Evolutionary conservation across 257 asterid species (phyloP).

Genomic region (Euphrasia confusa): DNA sequence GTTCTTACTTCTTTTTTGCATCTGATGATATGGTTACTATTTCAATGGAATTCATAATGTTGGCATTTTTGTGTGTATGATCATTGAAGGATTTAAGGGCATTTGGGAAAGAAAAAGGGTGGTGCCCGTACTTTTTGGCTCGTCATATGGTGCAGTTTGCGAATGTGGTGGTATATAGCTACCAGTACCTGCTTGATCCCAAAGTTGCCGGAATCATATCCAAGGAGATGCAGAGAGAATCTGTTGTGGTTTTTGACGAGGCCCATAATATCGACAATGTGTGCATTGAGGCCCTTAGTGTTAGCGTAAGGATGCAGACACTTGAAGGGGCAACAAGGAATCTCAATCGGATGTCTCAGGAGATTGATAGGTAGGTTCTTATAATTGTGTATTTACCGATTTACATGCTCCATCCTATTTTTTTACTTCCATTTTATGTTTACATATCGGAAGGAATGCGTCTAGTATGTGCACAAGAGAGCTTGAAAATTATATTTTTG

Average conservation of each 20-base stretch:
- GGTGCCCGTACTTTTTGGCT: slow-evolving; percentile 95
- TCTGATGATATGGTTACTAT: slow-evolving; percentile 5
- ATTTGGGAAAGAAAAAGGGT: slow-evolving; percentile 80
- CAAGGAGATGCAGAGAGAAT: slow-evolving; percentile 95
- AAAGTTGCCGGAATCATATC: slow-evolving; percentile 97
- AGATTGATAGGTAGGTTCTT: slow-evolving; percentile 75
- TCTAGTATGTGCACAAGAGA: background rate
- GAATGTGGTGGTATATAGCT: slow-evolving; percentile 92
- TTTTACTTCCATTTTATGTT: background rate
- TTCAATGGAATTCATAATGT: slow-evolving; percentile 3
- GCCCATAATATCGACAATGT: slow-evolving; percentile 98
- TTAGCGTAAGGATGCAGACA: slow-evolving; percentile 88
- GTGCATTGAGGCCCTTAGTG: slow-evolving; percentile 96
- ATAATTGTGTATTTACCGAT: background rate
- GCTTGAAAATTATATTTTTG: background rate
- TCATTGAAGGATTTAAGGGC: slow-evolving; percentile 63
- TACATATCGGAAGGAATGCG: slow-evolving; percentile 14
- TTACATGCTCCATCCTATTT: slow-evolving; percentile 1
- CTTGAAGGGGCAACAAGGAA: slow-evolving; percentile 97
- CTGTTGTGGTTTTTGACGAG: slow-evolving; percentile 97
- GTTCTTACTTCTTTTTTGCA: slow-evolving; percentile 28
- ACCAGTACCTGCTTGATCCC: slow-evolving; percentile 96
- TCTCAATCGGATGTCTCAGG: slow-evolving; percentile 78
- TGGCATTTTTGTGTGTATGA: slow-evolving; percentile 6
- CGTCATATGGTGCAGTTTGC: slow-evolving; percentile 96